Percentiles rank a stretch among this genome's conserved stretches.
phyloP scores from a whole-genome alignment of 1,139 yeast genomes.

The Suhomyces taliae region DNA sequence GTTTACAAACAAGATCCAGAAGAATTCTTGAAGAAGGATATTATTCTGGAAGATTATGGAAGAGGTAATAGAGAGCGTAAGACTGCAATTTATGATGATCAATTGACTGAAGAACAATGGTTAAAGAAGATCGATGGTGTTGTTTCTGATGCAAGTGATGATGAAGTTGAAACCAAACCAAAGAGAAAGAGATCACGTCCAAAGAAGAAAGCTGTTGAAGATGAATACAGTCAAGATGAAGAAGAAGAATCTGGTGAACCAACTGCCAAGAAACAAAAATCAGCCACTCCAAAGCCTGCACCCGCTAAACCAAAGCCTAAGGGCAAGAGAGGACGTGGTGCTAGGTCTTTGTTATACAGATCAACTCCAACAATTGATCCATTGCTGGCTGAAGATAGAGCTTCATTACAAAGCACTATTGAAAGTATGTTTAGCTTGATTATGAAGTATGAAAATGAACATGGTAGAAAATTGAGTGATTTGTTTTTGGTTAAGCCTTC shows the following conservation, averaged over 20 bases:
- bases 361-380: slow-evolving; percentile 42
- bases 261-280: slow-evolving; percentile 23
- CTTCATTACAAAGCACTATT: slow-evolving; percentile 40
- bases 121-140: slow-evolving; percentile 57
- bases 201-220: slow-evolving; percentile 22
- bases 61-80: slow-evolving; percentile 69
- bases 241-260: slow-evolving; percentile 17
- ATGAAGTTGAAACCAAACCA: slow-evolving; percentile 24
- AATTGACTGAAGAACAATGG: slow-evolving; percentile 80
- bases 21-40: slow-evolving; percentile 46
- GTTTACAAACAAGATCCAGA: slow-evolving; percentile 55
- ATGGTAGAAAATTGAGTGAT: slow-evolving; percentile 51
- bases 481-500: slow-evolving; percentile 71
- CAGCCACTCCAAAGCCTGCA: slow-evolving; percentile 27
- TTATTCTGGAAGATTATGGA: slow-evolving; percentile 48
- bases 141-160: slow-evolving; percentile 37
- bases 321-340: slow-evolving; percentile 19
- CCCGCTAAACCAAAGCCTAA: slow-evolving; percentile 15
- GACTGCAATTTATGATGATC: slow-evolving; percentile 60
- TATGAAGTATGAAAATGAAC: slow-evolving; percentile 43
- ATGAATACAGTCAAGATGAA: slow-evolving; percentile 15
- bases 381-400: slow-evolving; percentile 43
- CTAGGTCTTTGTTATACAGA: slow-evolving; percentile 29
- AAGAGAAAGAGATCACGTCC: slow-evolving; percentile 28
- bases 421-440: slow-evolving; percentile 47